phyloP scores from a whole-genome alignment of 2,329 filamentous ascomycete species.

The Byssochlamys sp. region DNA sequence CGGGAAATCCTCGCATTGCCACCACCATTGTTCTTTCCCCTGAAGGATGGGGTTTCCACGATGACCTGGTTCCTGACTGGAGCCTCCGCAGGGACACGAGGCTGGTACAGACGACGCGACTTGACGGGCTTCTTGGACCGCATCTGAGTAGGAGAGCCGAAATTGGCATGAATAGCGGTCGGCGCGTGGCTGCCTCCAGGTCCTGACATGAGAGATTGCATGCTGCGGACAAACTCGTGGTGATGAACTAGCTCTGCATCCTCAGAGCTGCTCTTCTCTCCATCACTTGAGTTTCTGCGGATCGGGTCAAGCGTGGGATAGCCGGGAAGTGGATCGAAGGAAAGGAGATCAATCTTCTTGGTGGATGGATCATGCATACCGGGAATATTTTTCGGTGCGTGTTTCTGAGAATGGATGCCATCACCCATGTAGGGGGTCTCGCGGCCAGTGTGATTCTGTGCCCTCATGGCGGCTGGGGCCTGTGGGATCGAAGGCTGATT shows the following conservation, averaged over 20 bases:
- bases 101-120: slow-evolving; percentile 15
- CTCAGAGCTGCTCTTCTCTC: slow-evolving; percentile 6
- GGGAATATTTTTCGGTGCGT: slow-evolving; percentile 8
- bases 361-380: background rate
- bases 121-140: slow-evolving; percentile 10
- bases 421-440: slow-evolving; percentile 4
- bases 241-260: slow-evolving; percentile 7
- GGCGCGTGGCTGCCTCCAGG: slow-evolving; percentile 2
- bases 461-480: slow-evolving; percentile 1
- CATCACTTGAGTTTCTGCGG: slow-evolving; percentile 2
- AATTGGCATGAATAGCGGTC: slow-evolving; percentile 5
- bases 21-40: slow-evolving; percentile 4
- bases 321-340: slow-evolving; percentile 11
- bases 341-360: slow-evolving; percentile 15
- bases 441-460: slow-evolving; percentile 4
- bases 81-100: slow-evolving; percentile 5
- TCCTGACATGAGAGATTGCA: slow-evolving; percentile 13
- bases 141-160: slow-evolving; percentile 5
- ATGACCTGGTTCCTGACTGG: slow-evolving; percentile 3
- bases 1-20: slow-evolving; percentile 5
- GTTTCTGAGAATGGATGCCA: slow-evolving; percentile 4
- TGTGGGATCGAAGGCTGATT: slow-evolving; percentile 3
- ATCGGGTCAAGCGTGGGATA: slow-evolving; percentile 8
- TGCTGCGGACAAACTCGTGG: slow-evolving; percentile 11
- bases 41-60: slow-evolving; percentile 4